Evolutionary conservation across 2,329 filamentous ascomycete genomes (phyloP), one percentile per base, ranked within the genome.

Genomic region (Botryotinia calthae): DNA sequence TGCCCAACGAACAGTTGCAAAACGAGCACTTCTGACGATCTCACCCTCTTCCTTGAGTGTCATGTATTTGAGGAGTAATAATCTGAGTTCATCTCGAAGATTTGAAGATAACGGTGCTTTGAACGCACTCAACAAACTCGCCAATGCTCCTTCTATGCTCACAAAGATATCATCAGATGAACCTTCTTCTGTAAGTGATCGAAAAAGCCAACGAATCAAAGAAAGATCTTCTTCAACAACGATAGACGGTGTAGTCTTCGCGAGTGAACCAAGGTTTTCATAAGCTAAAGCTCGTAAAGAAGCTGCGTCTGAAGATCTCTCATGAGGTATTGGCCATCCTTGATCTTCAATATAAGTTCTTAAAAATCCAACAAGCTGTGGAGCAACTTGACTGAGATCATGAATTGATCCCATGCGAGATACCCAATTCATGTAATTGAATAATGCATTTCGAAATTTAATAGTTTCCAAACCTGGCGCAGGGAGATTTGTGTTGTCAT

Each of bases 61-160:
- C 87, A 94, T 93, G 76, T 94, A 91, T 42, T 87, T 86, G 14
- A 94, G 83, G 14, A 97, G 85, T 70, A 96, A 86, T 20, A 85
- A 73, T 54, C 80, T 78, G 44, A 82, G 71, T 64, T 78, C 77
- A 37, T 74, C 65, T 34, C 73, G 76, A n/a, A 81, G 40, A 18
- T 70, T 67, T 18, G 83, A 3, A 81, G 83, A 51, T 84, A 86
- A 71, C 28, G 79, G 79, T 16, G 75, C 51, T 12, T 74, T 79
- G 74, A 90, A 87, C 3, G 87, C 86, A 74, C 87, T 87, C n/a
- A 93, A 82, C 75, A 97, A 85, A 72, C 91, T 94, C 6, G 94
- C 95, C 5, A 98, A 84, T 0, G 95, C 92, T 69, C 95, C 93
- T 78, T 98, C 95, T 72, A 98, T 94, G 79, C 94, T 96, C 74